Conservation (phyloP, 345 rosid genomes). For the Rhodamnia argentea region DNA sequence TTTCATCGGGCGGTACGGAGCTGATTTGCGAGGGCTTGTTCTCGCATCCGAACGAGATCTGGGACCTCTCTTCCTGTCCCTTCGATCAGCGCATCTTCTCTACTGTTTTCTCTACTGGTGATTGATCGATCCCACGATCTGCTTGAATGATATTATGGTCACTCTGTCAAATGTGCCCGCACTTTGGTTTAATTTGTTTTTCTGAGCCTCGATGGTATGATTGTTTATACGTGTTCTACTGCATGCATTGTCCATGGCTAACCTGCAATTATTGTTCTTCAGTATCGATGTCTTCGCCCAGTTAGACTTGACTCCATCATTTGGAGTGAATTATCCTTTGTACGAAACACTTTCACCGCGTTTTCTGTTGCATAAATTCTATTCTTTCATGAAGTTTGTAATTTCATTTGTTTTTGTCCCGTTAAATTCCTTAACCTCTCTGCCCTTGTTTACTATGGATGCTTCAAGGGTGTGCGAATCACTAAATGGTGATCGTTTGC, state of each 20-base stretch:
- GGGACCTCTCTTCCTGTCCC: constrained; percentile 89
- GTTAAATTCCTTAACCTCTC: not conserved
- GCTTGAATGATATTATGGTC: not conserved
- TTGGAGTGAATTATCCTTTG: not conserved
- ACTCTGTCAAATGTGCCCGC: not conserved
- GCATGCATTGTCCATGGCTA: not conserved
- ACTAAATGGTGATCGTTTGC: not conserved
- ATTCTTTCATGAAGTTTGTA: not conserved
- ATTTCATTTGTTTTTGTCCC: not conserved
- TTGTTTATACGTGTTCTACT: not conserved
- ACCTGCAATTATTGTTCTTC: not conserved
- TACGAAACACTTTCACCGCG: not conserved
- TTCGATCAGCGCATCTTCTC: constrained; percentile 93
- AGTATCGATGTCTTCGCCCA: not conserved
- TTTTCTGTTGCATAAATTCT: not conserved
- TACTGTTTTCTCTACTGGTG: constrained; percentile 75
- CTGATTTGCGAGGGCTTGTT: constrained; percentile 86
- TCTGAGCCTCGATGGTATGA: not conserved
- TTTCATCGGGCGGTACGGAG: constrained; percentile 83
- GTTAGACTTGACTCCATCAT: not conserved
- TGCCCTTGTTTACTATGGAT: too few species aligned
- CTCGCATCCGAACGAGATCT: constrained; percentile 88
- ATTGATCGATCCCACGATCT: not conserved
- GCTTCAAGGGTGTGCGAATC: not conserved
- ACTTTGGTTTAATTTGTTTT: not conserved